These are phyloP conservation scores for Pseudocercospora fijiensis DNA, from an alignment of 2,329 filamentous ascomycete species.

Conservation along the genomic window DNA sequence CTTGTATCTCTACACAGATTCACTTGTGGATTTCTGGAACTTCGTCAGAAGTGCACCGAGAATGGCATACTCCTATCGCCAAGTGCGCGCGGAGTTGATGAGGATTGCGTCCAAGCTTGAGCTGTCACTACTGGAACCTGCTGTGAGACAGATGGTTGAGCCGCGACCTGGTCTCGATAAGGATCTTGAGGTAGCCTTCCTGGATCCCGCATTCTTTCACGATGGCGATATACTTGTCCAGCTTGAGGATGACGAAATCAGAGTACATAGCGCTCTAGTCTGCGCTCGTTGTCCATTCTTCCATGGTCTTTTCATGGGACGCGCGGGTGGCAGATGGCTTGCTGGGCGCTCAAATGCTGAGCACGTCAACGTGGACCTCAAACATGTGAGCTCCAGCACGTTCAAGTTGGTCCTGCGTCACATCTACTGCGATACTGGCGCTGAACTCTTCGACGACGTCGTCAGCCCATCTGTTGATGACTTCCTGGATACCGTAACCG, in stretches of 20 bases:
- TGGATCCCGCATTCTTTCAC: slow-evolving; percentile 69
- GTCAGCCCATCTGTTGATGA: slow-evolving; percentile 71
- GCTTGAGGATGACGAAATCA: slow-evolving; percentile 69
- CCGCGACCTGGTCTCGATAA: slow-evolving; percentile 63
- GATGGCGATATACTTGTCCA: slow-evolving; percentile 79
- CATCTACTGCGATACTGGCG: slow-evolving; percentile 79
- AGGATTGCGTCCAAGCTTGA: slow-evolving; percentile 71
- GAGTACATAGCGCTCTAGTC: slow-evolving; percentile 74
- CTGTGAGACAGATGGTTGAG: slow-evolving; percentile 70
- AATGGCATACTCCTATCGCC: slow-evolving; percentile 70
- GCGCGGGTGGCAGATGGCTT: slow-evolving; percentile 82
- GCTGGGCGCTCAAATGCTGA: slow-evolving; percentile 47
- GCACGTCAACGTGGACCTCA: slow-evolving; percentile 71
- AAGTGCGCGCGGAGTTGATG: slow-evolving; percentile 83
- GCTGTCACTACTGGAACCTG: slow-evolving; percentile 69
- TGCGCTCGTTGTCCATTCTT: slow-evolving; percentile 92
- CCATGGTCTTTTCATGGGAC: slow-evolving; percentile 82
- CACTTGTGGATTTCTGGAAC: slow-evolving; percentile 82
- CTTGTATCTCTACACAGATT: slow-evolving; percentile 78
- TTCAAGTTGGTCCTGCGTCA: slow-evolving; percentile 79
- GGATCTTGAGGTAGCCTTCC: slow-evolving; percentile 70
- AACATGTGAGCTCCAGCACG: slow-evolving; percentile 69
- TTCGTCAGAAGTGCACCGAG: slow-evolving; percentile 65
- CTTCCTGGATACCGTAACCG: slow-evolving; percentile 84
- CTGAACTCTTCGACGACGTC: slow-evolving; percentile 77